Evolutionary conservation across 352 stramenopile genomes (phyloP).

Genomic region (Phytopythium litorale): DNA sequence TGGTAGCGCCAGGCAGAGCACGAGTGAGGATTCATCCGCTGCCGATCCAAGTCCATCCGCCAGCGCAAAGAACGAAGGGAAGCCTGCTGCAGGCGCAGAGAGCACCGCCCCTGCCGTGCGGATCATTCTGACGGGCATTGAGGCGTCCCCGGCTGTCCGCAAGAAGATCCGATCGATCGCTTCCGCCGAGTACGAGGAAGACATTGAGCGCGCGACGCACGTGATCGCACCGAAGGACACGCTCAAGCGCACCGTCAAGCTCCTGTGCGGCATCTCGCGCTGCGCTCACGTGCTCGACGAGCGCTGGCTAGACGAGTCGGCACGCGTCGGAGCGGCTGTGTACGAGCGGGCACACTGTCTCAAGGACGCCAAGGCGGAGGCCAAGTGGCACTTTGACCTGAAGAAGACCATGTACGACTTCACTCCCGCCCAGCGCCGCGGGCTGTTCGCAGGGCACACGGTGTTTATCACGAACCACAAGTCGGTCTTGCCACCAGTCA

Average conservation of each 20-base stretch:
- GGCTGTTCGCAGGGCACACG: constrained; percentile 23
- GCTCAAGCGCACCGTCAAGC: constrained; percentile 60
- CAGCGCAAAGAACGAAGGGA: background rate
- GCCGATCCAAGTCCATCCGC: background rate
- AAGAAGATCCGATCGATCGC: constrained; percentile 44
- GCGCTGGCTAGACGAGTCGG: constrained; percentile 42
- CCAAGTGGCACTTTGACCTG: constrained; percentile 47
- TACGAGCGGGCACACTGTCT: constrained; percentile 34
- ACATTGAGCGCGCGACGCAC: constrained; percentile 48
- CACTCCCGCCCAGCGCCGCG: constrained; percentile 14
- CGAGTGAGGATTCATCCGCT: background rate
- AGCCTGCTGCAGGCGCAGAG: background rate
- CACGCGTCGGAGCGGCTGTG: constrained; percentile 13
- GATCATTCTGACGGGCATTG: constrained; percentile 52
- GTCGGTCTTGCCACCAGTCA: constrained; percentile 27
- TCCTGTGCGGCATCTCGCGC: constrained; percentile 50
- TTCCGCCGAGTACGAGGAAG: constrained; percentile 37
- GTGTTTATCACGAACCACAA: constrained; percentile 56
- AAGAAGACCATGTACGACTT: constrained; percentile 43
- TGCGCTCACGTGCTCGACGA: constrained; percentile 50
- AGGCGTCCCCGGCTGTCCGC: constrained; percentile 29
- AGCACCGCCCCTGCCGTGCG: constrained; percentile 15
- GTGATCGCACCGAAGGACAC: constrained; percentile 43
- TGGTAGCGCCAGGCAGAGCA: constrained; percentile 1
- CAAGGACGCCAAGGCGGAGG: constrained; percentile 33